Base-by-base conservation (phyloP, 2,329 filamentous ascomycete species). In the Rhynchosporium secalis region DNA sequence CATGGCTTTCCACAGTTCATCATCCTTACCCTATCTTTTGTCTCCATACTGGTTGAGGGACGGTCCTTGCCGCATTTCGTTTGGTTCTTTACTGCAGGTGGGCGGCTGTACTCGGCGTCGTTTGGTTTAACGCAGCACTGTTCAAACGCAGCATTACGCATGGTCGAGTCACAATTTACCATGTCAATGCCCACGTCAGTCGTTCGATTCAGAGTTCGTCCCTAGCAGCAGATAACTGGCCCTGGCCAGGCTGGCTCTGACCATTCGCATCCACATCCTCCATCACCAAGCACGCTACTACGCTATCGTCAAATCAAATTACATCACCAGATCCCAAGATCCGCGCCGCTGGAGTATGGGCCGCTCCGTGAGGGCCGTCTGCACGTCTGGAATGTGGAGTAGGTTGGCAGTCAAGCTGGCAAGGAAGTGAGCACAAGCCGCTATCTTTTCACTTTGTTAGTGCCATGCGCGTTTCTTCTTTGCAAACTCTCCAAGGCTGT, bases 381-480 rank as follows among this genome's bases (percentile, higher is more conserved):
- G 51, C 33, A 29, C 31, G 31, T 51, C 51, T 55, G n/a, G 33
- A 29, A 29, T 55, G 51, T 55, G 51, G 51, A 43, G 51, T n/a
- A 55, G 20, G 20, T 20, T 20, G 20, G 20, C 51, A 55, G 38
- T 26, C 51, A 38, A 36, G 51, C 51, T 36, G 12, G 29, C 48
- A 52, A n/a, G 20, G 20, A 20, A 20, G 1, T 20, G 20, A 20
- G 20, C 20, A 20, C 20, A 20, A 20, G 20, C 20, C 51, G 36
- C 36, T 55, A 38, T 28, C 13, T 15, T 38, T 55, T 55, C 51
- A 43, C 20, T 12, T 55, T 26, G 36, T 55, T 55, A 55, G 36
- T 41, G 51, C 20, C 38, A 41, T 41, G 51, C 51, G 51, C 51
- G 51, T 38, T 55, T 55, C 51, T 55, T 55, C 36, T 55, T 55